Conservation (phyloP, 2,329 filamentous ascomycete species). For the Graphilbum ipis-grandicollis region DNA sequence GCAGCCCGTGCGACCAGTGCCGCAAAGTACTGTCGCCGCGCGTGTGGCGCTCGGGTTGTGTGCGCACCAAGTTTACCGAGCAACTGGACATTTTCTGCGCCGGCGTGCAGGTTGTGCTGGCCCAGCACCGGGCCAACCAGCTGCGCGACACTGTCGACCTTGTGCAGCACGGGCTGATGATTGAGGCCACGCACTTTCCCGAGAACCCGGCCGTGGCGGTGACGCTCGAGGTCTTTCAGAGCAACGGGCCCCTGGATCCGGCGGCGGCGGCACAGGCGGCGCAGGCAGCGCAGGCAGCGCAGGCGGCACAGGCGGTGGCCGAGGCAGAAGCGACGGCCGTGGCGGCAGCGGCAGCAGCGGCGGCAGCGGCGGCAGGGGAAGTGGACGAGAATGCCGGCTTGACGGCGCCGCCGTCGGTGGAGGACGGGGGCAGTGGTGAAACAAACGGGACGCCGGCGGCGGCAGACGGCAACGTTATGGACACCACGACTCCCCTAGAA, state of each 20-base stretch:
- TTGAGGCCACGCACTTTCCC: constrained; percentile 44
- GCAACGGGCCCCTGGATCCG: constrained; percentile 14
- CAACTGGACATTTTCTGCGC: constrained; percentile 46
- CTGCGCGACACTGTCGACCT: constrained; percentile 33
- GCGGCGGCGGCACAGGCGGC: too few relatives aligned
- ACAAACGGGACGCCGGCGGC: too few relatives aligned
- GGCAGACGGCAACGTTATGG: too few relatives aligned
- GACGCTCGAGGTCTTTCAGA: constrained; percentile 25
- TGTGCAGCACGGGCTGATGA: constrained; percentile 27
- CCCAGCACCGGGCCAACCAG: constrained; percentile 39
- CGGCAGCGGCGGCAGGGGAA: not conserved
- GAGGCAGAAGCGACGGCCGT: not conserved
- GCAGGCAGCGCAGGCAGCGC: too few relatives aligned
- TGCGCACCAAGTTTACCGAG: constrained; percentile 43
- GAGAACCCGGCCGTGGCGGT: constrained; percentile 17
- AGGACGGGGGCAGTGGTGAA: too few relatives aligned
- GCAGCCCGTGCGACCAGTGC: constrained; percentile 45
- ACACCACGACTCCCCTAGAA: too few relatives aligned
- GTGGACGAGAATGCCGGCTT: too few relatives aligned
- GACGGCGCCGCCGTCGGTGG: constrained; percentile 3
- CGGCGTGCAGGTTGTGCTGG: constrained; percentile 43
- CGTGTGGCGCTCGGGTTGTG: constrained; percentile 47
- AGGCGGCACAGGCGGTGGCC: too few relatives aligned
- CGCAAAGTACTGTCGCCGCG: constrained; percentile 44
- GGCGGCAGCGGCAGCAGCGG: constrained; percentile 2